Evolutionary conservation across 768 basidiomycete species (phyloP), one percentile per base, ranked within the genome.

Genomic region (Suillus bovinus): DNA sequence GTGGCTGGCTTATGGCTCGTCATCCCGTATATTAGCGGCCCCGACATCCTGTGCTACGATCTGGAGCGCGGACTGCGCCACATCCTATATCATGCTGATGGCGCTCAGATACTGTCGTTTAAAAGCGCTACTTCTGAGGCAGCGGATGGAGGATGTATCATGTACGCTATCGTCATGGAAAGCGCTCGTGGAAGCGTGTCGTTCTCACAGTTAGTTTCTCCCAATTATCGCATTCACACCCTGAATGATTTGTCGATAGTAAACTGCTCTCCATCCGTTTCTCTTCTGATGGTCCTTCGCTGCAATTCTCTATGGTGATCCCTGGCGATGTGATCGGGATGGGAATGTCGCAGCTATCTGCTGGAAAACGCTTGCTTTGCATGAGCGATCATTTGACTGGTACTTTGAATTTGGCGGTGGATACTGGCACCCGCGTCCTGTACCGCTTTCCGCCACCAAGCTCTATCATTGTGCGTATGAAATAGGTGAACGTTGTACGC

Each of bases 331-430:
- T 55, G 36, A 27, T 55, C 6, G 54, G 54, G 4, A 38, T 38
- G 54, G 54, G 36, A 55, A 55, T 55, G 54, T 55, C 54, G 24
- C 54, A 55, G 22, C 36, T 55, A 17, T 55, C 54, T 27, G 36
- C 54, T 38, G 54, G 36, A 24, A 24, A 55, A 24, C 36, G 17
- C 9, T 27, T 55, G 54, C 9, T 55, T 1, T 55, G 54, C 54
- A 55, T 55, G 54, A 55, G 54, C 36, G 54, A 55, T 38, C 54
- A 55, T 55, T 10, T 38, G 36, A 55, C 54, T 38, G 54, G 54
- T 20, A 55, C 54, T 16, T 38, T 55, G 5, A 55, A 55, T 36
- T 38, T 55, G 24, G 54, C 54, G 36, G 34, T 55, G 36, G 54
- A 55, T 17, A 55, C 22, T 16, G 36, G 1, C 33, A 38, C 54